phyloP scores from a whole-genome alignment of 768 basidiomycete genomes.

The Mycena olivaceomarginata region DNA sequence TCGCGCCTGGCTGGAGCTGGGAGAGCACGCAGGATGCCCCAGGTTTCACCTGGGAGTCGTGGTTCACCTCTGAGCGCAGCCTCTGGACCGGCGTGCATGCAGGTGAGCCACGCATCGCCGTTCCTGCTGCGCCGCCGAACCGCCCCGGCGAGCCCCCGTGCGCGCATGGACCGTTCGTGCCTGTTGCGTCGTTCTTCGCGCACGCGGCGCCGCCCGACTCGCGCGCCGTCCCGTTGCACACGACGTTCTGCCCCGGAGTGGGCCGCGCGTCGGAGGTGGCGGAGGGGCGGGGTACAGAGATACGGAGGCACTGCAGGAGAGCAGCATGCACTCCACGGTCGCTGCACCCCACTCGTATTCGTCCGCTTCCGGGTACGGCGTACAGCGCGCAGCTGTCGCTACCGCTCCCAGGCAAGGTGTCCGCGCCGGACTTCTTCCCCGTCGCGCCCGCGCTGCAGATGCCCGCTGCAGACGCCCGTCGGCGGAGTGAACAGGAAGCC shows the following conservation, averaged over 20 bases:
- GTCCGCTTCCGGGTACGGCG: no score
- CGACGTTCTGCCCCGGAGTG: conserved; percentile 82
- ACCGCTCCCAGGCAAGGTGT: no score
- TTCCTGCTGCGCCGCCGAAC: conserved; percentile 63
- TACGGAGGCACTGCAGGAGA: no score
- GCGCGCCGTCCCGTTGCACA: conserved; percentile 69
- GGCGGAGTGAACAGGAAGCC: no score
- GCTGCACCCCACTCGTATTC: no score
- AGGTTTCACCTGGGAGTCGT: conserved; percentile 77
- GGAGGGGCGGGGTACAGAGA: no score
- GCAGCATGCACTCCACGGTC: no score
- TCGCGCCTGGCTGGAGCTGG: conserved; percentile 92
- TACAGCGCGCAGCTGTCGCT: no score
- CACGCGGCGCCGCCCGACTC: conserved; percentile 74
- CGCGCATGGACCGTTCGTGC: conserved; percentile 71
- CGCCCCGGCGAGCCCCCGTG: conserved; percentile 64
- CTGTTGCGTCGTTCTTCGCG: conserved; percentile 74
- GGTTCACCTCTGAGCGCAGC: conserved; percentile 85
- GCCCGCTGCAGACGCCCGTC: no score
- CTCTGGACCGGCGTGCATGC: conserved; percentile 80
- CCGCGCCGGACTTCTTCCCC: no score
- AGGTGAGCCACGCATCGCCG: conserved; percentile 60
- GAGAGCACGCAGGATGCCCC: conserved; percentile 79
- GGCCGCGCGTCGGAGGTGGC: conserved; percentile 78
- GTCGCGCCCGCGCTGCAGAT: no score